Percentiles rank a stretch among this genome's conserved stretches.
These are phyloP conservation scores for Albugo candida DNA, from an alignment of 352 stramenopile species.

Conservation along the genomic window DNA sequence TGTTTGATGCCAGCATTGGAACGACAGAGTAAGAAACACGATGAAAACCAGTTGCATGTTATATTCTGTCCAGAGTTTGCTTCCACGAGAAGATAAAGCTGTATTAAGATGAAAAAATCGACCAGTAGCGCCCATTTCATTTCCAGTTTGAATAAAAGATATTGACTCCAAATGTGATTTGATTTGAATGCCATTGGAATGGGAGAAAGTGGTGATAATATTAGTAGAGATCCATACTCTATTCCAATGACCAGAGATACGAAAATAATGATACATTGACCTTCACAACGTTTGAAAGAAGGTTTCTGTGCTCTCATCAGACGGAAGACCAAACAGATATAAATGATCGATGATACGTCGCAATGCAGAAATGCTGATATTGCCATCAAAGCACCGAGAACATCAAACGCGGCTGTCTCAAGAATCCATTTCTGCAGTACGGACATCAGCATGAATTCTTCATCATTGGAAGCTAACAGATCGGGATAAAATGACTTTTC, in stretches of 20 bases:
- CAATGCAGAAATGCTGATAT: slow-evolving; percentile 33
- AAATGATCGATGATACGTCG: slow-evolving; percentile 31
- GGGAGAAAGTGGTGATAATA: too few species aligned
- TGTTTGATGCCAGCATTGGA: neutral
- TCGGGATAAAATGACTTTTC: too few species aligned
- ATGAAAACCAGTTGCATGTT: neutral
- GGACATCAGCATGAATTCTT: too few species aligned
- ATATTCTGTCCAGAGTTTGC: slow-evolving; percentile 14
- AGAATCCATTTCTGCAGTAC: too few species aligned
- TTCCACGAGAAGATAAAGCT: slow-evolving; percentile 43
- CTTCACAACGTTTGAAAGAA: too few species aligned
- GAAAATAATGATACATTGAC: too few species aligned
- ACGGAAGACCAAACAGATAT: slow-evolving; percentile 12
- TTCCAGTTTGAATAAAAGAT: slow-evolving; percentile 40
- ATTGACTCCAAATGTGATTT: slow-evolving; percentile 9
- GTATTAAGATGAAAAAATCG: slow-evolving; percentile 51
- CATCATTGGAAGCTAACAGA: too few species aligned
- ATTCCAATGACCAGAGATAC: too few species aligned
- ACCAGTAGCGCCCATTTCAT: slow-evolving; percentile 59
- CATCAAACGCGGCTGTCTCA: slow-evolving; percentile 14
- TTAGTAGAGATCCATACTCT: too few species aligned
- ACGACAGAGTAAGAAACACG: neutral
- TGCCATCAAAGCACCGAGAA: slow-evolving; percentile 26
- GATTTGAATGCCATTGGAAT: too few species aligned
- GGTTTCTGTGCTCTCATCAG: too few species aligned